Conservation (phyloP, 768 basidiomycete genomes). For the Panus rudis region DNA sequence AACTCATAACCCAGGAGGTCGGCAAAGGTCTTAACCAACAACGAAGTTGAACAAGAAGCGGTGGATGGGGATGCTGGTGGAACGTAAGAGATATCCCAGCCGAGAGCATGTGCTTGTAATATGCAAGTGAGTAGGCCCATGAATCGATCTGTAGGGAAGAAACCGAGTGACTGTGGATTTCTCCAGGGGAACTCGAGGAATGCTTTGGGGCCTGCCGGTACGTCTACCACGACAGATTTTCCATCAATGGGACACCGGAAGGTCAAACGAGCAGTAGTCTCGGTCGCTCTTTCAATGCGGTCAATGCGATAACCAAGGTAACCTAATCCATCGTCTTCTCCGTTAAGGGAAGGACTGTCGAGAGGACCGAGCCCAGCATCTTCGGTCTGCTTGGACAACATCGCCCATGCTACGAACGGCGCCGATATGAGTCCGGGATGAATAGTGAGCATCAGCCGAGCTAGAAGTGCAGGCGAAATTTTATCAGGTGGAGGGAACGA, state of each 20-base stretch:
- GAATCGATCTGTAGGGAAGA: conserved; percentile 44
- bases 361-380: conserved; percentile 49
- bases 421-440: conserved; percentile 52
- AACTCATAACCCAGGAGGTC: conserved; percentile 53
- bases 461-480: conserved; percentile 42
- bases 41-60: conserved; percentile 53
- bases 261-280: conserved; percentile 32
- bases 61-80: conserved; percentile 53
- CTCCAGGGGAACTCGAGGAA: conserved; percentile 37
- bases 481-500: conserved; percentile 49
- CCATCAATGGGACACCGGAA: conserved; percentile 32
- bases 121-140: conserved; percentile 51
- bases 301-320: conserved; percentile 46
- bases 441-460: conserved; percentile 47
- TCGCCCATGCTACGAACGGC: conserved; percentile 55
- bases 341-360: conserved; percentile 37
- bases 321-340: conserved; percentile 37
- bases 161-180: conserved; percentile 22
- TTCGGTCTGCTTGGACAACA: conserved; percentile 47
- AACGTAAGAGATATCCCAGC: conserved; percentile 59
- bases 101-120: conserved; percentile 55
- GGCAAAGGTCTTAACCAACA: conserved; percentile 47
- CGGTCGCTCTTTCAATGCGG: conserved; percentile 34
- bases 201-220: conserved; percentile 41
- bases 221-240: conserved; percentile 27